phyloP scores from a whole-genome alignment of 192 early-diverging fungal species.

The Coemansia sp. region DNA sequence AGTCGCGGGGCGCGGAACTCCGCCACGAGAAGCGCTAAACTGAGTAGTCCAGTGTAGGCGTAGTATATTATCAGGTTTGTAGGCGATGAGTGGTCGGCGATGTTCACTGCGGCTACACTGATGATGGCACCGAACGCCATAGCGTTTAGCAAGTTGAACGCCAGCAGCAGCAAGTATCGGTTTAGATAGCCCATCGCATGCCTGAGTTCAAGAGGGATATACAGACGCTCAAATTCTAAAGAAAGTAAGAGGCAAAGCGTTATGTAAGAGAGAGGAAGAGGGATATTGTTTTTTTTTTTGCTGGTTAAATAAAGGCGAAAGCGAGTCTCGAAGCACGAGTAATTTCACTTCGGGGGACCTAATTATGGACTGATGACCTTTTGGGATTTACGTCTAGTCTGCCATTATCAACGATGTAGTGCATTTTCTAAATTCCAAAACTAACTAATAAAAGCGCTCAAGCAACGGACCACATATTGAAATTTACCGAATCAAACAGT shows the following conservation, averaged over 20 bases:
- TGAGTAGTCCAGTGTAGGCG: conserved; percentile 54
- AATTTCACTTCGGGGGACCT: too few relatives aligned
- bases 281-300: too few relatives aligned
- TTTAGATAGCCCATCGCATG: conserved; percentile 54
- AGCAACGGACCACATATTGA: too few relatives aligned
- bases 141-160: conserved; percentile 56
- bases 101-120: conserved; percentile 48
- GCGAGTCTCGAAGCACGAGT: too few relatives aligned
- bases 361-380: too few relatives aligned
- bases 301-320: too few relatives aligned
- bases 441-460: too few relatives aligned
- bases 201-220: background rate
- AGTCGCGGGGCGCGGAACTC: conserved; percentile 55
- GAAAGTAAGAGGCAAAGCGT: background rate
- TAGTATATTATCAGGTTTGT: conserved; percentile 60
- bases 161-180: conserved; percentile 50
- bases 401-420: too few relatives aligned
- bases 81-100: conserved; percentile 42
- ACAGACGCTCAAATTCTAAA: background rate
- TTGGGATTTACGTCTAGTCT: too few relatives aligned
- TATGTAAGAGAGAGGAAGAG: too few relatives aligned
- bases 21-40: conserved; percentile 55
- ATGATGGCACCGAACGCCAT: conserved; percentile 48
- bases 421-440: too few relatives aligned
- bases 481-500: too few relatives aligned